Percentiles rank a stretch among this genome's conserved stretches.
These are phyloP conservation scores for Crassisporium funariophilum DNA, from an alignment of 768 basidiomycete genomes.

Conservation along the genomic window DNA sequence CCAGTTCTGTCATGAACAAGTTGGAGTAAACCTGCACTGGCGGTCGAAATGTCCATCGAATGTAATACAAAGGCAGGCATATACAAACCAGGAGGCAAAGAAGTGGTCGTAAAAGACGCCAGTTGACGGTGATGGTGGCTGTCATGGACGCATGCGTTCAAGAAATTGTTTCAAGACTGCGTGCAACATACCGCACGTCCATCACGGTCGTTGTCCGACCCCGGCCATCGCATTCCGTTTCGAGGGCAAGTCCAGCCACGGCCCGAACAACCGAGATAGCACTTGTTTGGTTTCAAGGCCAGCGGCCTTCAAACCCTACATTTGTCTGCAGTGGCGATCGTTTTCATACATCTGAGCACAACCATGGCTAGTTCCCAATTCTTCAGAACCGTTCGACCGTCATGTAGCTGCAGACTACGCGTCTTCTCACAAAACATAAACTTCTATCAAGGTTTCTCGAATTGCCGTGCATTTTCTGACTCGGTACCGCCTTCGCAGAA, in stretches of 20 bases:
- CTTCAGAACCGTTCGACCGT: slow-evolving; percentile 1
- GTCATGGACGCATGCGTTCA: slow-evolving; percentile 1
- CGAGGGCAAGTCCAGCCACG: not conserved
- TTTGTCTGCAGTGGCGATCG: no score
- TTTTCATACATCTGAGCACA: no score
- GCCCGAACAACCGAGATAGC: not conserved
- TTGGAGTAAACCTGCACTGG: slow-evolving; percentile 40
- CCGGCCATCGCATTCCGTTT: no score
- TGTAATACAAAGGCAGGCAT: slow-evolving; percentile 28
- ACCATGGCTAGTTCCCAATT: slow-evolving; percentile 10
- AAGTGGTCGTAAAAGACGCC: slow-evolving; percentile 20
- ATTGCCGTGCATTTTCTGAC: not conserved
- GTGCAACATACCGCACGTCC: no score
- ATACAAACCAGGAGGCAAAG: slow-evolving; percentile 14
- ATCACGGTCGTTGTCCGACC: no score
- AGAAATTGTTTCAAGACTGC: not conserved
- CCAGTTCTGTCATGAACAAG: slow-evolving; percentile 31
- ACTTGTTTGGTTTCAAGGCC: slow-evolving; percentile 2
- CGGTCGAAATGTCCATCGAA: slow-evolving; percentile 37
- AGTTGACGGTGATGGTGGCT: slow-evolving; percentile 14
- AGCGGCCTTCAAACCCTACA: not conserved
- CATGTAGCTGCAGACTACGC: slow-evolving; percentile 5
- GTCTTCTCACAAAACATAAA: no score
- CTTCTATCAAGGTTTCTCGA: not conserved
- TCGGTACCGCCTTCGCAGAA: no score